phyloP scores from a whole-genome alignment of 1,284 basidiomycete genomes.

The Phellinidium pouzarii region DNA sequence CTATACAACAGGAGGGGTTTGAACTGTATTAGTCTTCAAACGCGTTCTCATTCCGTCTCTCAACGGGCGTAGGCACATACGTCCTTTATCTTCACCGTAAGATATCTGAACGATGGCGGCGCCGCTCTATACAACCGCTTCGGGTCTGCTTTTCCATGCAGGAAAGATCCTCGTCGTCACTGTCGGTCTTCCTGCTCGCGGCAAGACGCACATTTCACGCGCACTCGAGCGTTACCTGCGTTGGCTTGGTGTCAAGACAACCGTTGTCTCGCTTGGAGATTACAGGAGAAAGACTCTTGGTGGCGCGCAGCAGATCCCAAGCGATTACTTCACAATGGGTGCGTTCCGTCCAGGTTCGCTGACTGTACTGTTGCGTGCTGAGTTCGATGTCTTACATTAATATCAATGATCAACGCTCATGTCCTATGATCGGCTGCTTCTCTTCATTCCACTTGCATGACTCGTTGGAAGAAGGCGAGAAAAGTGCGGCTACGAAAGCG shows the following conservation, averaged over 20 bases:
- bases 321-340: conserved; percentile 90
- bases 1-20: no score
- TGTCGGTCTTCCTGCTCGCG: conserved; percentile 87
- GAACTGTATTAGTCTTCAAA: no score
- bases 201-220: conserved; percentile 95
- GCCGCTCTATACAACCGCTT: conserved; percentile 79
- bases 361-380: not conserved
- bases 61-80: no score
- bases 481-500: conserved; percentile 71
- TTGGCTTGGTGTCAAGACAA: conserved; percentile 96
- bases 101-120: conserved; percentile 61
- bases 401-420: not conserved
- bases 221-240: conserved; percentile 93
- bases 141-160: conserved; percentile 85
- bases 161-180: conserved; percentile 90
- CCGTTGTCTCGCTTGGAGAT: conserved; percentile 92
- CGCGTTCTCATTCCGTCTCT: no score
- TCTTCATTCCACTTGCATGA: conserved; percentile 12
- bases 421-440: not conserved
- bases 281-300: conserved; percentile 89
- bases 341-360: conserved; percentile 23
- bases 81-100: no score
- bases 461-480: conserved; percentile 46
- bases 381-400: not conserved
- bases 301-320: conserved; percentile 79